Base-by-base conservation (phyloP, 495 filamentous ascomycete genomes). In the Podospora australis region DNA sequence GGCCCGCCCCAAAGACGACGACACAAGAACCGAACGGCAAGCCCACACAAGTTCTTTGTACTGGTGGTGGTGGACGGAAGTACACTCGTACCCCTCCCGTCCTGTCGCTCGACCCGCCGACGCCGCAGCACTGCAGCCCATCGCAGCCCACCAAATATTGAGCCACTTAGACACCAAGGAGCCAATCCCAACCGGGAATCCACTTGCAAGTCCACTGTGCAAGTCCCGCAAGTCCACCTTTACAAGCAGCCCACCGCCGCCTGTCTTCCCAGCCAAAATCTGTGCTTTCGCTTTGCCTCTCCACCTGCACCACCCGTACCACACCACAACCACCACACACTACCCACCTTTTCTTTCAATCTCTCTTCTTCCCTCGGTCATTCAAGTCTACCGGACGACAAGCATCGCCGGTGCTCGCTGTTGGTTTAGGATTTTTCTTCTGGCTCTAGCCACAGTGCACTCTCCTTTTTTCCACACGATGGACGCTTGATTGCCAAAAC, bases 401-500 rank as follows among this genome's bases (percentile, higher is more conserved):
- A n/a, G n/a, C n/a, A n/a, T 36, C 32, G n/a, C 19, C 32, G 32
- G 14, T 36, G 13, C 32, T 36, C 32, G 32, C 13, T 36, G 3
- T 17, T 17, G n/a, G 32, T 17, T 36, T 17, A n/a, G n/a, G n/a
- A n/a, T n/a, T n/a, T n/a, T n/a, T n/a, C n/a, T 49, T 25, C n/a
- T 26, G 14, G 24, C 39, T 45, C 14, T 34, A 17, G 13, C 32
- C 32, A 14, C 32, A 16, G 32, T 13, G n/a, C 32, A 17, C 9
- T 16, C 32, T 17, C 32, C 32, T 17, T 17, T n/a, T 28, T 50
- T 32, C 39, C 17, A n/a, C 38, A 44, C 47, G n/a, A 57, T 57
- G 60, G 39, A 49, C 32, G 49, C 49, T 49, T 63, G 43, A 57
- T 59, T 58, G 41, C 54, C n/a, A n/a, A 46, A 44, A 34, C 29